Base-by-base conservation (phyloP, 495 filamentous ascomycete genomes). In the Trichoderma asperelloides region DNA sequence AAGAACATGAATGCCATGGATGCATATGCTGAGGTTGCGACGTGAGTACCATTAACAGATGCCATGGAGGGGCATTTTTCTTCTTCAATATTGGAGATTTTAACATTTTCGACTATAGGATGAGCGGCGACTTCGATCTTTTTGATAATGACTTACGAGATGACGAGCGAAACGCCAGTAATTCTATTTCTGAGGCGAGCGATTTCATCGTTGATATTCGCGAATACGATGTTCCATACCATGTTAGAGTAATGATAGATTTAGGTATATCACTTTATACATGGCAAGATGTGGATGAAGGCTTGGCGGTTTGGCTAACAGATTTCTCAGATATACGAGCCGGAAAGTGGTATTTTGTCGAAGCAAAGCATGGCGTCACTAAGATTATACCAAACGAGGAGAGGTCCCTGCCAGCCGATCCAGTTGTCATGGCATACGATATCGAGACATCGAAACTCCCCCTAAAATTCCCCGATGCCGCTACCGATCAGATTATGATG, bases 401-500 rank as follows among this genome's bases (percentile, higher is more conserved):
- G 69, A 89, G 93, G 72, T 79, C 98, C 64, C 85, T 89, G 68
- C 87, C 90, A 77, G 91, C 95, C 15, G 95, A 99, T 73, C 95
- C 95, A 0, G 91, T 99, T 23, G 91, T 99, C 21, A 89, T 99
- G 80, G 95, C 95, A 15, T 99, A 86, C 78, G 95, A 99, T 86
- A 99, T 99, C 73, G 95, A 99, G 74, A 98, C 95, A 27, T 96
- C 92, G 4, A 99, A 99, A 71, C 82, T 96, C 41, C 95, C 95
- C 16, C 81, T 99, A 63, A 99, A 99, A 75, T 99, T 99, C 73
- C 95, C 95, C n/a, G 96, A 98, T 74, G 89, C 95, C 0, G 83
- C 91, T 2, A 88, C 96, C 70, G 95, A 99, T 78, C 95, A 96
- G 77, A 88, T 99, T 71, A 99, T 99, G 94, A 99, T 99, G 95